These are phyloP conservation scores for Rhododendron kiyosumense DNA, from an alignment of 148 eudicot genomes.

Conservation along the genomic window DNA sequence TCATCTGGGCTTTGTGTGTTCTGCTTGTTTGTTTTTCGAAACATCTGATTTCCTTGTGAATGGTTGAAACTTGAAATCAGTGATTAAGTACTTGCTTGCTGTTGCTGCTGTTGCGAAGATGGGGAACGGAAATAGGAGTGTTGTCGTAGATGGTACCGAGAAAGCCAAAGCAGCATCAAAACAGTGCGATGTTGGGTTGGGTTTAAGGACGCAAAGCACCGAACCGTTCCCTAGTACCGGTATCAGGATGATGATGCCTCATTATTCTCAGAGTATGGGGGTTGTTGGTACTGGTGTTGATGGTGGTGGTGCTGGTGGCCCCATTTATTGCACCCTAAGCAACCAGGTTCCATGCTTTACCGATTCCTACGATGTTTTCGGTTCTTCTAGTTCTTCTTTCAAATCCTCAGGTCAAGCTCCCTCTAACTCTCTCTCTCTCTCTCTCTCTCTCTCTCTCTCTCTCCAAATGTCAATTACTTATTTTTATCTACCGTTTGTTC, in stretches of 20 bases:
- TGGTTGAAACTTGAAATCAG: background rate
- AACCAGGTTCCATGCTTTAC: constrained; percentile 14
- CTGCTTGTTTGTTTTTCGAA: background rate
- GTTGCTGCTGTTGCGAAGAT: constrained; percentile 14
- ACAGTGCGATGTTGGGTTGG: constrained; percentile 49
- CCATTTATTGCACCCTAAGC: constrained; percentile 11
- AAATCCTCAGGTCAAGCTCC: constrained; percentile 21
- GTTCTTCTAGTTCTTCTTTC: constrained; percentile 14
- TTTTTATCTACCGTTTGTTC: background rate
- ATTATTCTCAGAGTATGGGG: background rate
- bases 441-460: background rate
- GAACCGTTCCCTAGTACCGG: constrained; percentile 14
- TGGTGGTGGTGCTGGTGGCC: constrained; percentile 17
- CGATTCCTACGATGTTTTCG: constrained; percentile 21
- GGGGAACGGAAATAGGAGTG: constrained; percentile 31
- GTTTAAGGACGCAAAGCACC: constrained; percentile 35
- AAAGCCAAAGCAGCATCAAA: constrained; percentile 9
- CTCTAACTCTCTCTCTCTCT: background rate
- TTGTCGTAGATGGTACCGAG: constrained; percentile 16
- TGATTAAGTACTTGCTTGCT: too few species aligned
- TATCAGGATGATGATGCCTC: constrained; percentile 15
- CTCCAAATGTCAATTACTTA: background rate
- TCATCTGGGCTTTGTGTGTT: background rate
- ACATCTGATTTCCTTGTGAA: background rate
- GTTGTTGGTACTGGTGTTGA: constrained; percentile 4